Evolutionary conservation across 73 alveolate genomes (phyloP), one percentile per base, ranked within the genome.

Genomic region (Paraurostyla sp.): DNA sequence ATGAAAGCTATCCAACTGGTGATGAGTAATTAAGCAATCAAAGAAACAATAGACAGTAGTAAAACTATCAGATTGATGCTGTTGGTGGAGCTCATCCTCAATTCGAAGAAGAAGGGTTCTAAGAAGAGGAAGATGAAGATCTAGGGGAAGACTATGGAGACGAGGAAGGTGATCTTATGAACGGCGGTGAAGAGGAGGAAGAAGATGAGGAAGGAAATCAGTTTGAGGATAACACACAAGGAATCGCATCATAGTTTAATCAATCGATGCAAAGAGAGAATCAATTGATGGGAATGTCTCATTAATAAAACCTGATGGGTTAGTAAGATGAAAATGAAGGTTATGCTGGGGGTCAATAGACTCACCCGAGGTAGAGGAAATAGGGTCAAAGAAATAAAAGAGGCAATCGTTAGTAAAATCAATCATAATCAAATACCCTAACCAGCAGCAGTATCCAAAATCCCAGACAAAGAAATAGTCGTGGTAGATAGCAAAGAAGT

Each of bases 151-250:
- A 54, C 22, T 76, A 49, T 2, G 27, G 29, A 22, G 89, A 54
- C 1, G 78, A 54, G 23, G 89, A 78, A 15, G 89, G 52, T 33
- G 52, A 51, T n/a, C 42, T n/a, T 9, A 23, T 30, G 49, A 60
- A 18, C 27, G 71, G 59, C 18, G 76, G 27, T 9, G 80, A 78
- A 16, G 89, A 78, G 22, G 89, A 78, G 9, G 29, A 32, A 4
- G 89, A 54, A 54, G 76, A 78, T 52, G 89, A 78, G 35, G 89
- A 54, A 49, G 89, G 87, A 27, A 50, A 50, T 50, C 71, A 48
- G 30, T 73, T 27, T 45, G 73, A 45, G 25, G 56, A 45, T 48
- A 50, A 50, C 29, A 50, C 87, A 43, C 54, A 50, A 27, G 87
- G 87, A 40, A 65, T 65, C 1, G 82, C 82, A 0, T 38, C 56